Conservation (phyloP, 192 early-diverging fungal genomes). For the Coemansia sp. region DNA sequence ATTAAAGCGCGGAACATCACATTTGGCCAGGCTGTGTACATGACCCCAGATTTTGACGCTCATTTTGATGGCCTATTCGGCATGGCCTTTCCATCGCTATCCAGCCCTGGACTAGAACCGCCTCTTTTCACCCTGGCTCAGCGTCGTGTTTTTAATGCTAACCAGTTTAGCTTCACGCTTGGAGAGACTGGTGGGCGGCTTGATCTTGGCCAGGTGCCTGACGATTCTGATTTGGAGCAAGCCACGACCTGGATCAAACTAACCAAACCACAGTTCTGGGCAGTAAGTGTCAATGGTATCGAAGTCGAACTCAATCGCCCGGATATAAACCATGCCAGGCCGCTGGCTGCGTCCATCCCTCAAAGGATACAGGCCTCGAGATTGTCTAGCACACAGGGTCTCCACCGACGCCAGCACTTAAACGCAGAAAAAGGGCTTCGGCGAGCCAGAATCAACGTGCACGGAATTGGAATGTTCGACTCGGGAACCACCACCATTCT, state of each 20-base stretch:
- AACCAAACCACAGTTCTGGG: slow-evolving; percentile 46
- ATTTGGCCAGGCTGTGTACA: slow-evolving; percentile 42
- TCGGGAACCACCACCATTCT: slow-evolving; percentile 51
- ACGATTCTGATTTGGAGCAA: background rate
- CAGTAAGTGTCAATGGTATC: slow-evolving; percentile 29
- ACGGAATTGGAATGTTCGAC: slow-evolving; percentile 35
- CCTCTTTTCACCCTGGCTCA: slow-evolving; percentile 39
- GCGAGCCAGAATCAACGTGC: slow-evolving; percentile 8
- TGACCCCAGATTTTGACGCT: slow-evolving; percentile 51
- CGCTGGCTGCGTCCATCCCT: background rate
- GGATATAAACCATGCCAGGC: background rate
- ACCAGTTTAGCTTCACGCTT: slow-evolving; percentile 50
- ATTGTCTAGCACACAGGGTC: background rate
- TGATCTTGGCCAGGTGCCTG: slow-evolving; percentile 30
- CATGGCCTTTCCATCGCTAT: slow-evolving; percentile 43
- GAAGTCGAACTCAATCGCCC: slow-evolving; percentile 10
- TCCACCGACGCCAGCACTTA: background rate
- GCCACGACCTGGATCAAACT: slow-evolving; percentile 33
- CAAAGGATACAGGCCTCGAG: background rate
- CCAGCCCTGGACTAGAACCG: slow-evolving; percentile 39
- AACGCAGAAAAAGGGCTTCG: slow-evolving; percentile 1
- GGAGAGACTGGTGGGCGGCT: slow-evolving; percentile 38
- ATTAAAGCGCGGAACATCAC: slow-evolving; percentile 28
- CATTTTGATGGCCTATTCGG: slow-evolving; percentile 53
- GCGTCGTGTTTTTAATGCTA: slow-evolving; percentile 29